Conservation (phyloP, 169 alveolate genomes). For the Plasmodium vinckei region DNA sequence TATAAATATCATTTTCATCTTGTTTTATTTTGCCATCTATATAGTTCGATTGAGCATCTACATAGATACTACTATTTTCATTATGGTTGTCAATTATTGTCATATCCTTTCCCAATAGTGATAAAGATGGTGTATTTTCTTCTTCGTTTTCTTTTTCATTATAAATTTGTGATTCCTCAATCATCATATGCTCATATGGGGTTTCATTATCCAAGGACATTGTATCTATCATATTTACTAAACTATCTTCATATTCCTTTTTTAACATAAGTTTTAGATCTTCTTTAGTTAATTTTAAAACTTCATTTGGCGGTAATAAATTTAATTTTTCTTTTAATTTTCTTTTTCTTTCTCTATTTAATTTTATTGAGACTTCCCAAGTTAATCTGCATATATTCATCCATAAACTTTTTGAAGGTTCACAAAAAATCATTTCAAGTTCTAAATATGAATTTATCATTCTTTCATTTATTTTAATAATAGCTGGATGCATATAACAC, state of each 20-base stretch:
- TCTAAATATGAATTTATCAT: slow-evolving; percentile 85
- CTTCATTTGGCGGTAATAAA: slow-evolving; percentile 58
- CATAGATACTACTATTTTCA: background rate
- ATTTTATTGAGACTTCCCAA: slow-evolving; percentile 82
- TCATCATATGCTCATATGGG: slow-evolving; percentile 37
- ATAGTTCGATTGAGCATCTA: slow-evolving; percentile 1
- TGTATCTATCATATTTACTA: slow-evolving; percentile 52
- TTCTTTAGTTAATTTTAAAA: slow-evolving; percentile 56
- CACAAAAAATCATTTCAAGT: slow-evolving; percentile 84
- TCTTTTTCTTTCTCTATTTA: slow-evolving; percentile 71
- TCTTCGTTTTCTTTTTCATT: background rate
- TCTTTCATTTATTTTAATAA: slow-evolving; percentile 84
- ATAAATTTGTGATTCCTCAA: slow-evolving; percentile 20
- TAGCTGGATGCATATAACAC: slow-evolving; percentile 86
- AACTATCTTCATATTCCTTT: slow-evolving; percentile 64
- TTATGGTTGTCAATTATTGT: background rate
- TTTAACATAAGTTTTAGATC: slow-evolving; percentile 47
- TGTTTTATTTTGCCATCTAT: slow-evolving; percentile 6
- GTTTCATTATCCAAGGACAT: slow-evolving; percentile 30
- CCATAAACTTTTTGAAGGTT: slow-evolving; percentile 84
- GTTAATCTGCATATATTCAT: slow-evolving; percentile 80
- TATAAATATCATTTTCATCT: background rate
- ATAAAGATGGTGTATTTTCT: background rate
- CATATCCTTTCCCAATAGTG: background rate
- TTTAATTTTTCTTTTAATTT: slow-evolving; percentile 48